Evolutionary conservation across 805 yeast species (phyloP).

Genomic region (Maudiozyma barnettii): DNA sequence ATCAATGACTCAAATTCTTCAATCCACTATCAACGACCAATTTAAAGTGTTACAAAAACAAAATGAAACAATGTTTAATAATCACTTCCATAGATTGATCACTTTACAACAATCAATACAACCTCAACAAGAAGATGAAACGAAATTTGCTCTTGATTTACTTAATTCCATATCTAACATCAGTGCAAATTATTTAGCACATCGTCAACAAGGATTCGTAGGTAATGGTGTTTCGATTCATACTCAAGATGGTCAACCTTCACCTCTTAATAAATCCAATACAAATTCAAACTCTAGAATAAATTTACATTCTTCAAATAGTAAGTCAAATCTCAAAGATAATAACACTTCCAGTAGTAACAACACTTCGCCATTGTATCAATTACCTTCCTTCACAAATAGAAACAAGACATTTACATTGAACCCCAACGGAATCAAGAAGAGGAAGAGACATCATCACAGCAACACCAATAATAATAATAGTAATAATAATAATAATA

Average conservation of each 20-base stretch:
- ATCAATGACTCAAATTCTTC: background rate
- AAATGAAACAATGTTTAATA: slow-evolving; percentile 1
- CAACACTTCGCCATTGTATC: background rate
- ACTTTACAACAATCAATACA: background rate
- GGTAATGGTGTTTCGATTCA: background rate
- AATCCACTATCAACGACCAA: slow-evolving; percentile 4
- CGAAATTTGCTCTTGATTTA: slow-evolving; percentile 18
- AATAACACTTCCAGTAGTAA: background rate
- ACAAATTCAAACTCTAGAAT: background rate
- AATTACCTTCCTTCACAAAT: slow-evolving; percentile 3
- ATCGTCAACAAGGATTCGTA: background rate
- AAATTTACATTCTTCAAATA: background rate
- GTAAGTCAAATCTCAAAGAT: background rate
- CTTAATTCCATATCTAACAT: slow-evolving; percentile 25
- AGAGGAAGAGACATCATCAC: slow-evolving; percentile 11
- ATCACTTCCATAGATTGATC: background rate
- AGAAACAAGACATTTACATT: slow-evolving; percentile 17
- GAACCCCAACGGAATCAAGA: slow-evolving; percentile 28
- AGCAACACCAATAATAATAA: background rate
- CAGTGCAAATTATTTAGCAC: slow-evolving; percentile 17
- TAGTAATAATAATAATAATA: background rate
- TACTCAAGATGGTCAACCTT: background rate
- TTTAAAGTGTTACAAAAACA: slow-evolving; percentile 3
- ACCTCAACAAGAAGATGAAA: background rate
- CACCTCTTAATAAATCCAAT: background rate